Conservation (phyloP, 331 rosid genomes). For the Spiraea crenata region DNA sequence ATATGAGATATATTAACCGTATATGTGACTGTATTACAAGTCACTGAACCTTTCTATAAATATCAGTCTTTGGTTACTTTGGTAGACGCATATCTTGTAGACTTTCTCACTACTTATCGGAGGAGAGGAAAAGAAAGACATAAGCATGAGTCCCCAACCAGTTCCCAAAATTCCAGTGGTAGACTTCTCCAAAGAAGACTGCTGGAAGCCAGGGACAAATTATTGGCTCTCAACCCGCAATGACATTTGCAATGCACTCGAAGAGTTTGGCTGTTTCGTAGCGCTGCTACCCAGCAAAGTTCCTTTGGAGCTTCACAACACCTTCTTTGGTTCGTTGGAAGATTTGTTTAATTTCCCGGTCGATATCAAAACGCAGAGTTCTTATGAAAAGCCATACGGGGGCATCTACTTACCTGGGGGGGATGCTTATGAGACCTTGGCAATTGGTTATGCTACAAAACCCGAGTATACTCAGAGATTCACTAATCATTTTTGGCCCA, state of each 20-base stretch:
- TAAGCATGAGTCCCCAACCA: slow-evolving; percentile 34
- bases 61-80: background rate
- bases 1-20: no score
- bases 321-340: slow-evolving; percentile 11
- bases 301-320: slow-evolving; percentile 23
- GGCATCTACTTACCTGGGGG: background rate
- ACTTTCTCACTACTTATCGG: no score
- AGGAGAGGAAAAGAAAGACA: slow-evolving; percentile 8
- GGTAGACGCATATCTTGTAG: background rate
- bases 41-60: background rate
- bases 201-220: background rate
- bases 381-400: background rate
- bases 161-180: slow-evolving; percentile 44
- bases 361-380: background rate
- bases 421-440: slow-evolving; percentile 18
- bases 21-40: background rate
- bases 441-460: background rate
- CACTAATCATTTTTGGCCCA: slow-evolving; percentile 24
- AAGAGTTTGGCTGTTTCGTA: slow-evolving; percentile 22
- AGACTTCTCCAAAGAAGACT: slow-evolving; percentile 1
- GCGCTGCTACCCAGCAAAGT: slow-evolving; percentile 6
- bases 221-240: slow-evolving; percentile 10
- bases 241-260: slow-evolving; percentile 9
- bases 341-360: slow-evolving; percentile 14
- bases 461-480: slow-evolving; percentile 3